Conservation (phyloP, 805 yeast species). For the Zygotorulaspora danielsina region DNA sequence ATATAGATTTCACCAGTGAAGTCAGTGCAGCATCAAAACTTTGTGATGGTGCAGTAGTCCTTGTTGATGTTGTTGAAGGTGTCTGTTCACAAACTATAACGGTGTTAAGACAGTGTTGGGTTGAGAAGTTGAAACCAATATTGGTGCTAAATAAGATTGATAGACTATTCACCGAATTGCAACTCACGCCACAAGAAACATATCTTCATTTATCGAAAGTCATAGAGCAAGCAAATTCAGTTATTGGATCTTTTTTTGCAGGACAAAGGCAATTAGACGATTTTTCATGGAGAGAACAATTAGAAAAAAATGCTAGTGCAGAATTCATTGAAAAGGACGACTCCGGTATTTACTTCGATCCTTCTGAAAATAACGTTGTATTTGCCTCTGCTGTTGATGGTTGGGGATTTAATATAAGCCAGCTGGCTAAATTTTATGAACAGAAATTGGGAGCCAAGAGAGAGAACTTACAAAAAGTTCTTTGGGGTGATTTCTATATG, state of each 20-base stretch:
- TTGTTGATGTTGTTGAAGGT: slow-evolving; percentile 97
- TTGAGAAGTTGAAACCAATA: slow-evolving; percentile 81
- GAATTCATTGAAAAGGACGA: slow-evolving; percentile 74
- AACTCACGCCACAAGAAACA: slow-evolving; percentile 79
- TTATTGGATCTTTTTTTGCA: slow-evolving; percentile 85
- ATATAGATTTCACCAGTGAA: slow-evolving; percentile 92
- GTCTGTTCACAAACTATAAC: slow-evolving; percentile 97
- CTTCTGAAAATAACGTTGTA: slow-evolving; percentile 81
- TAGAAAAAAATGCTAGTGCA: slow-evolving; percentile 43
- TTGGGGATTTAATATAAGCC: slow-evolving; percentile 93
- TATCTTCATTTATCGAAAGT: slow-evolving; percentile 71
- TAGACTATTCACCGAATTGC: slow-evolving; percentile 74
- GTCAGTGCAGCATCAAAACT: slow-evolving; percentile 93
- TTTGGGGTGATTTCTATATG: slow-evolving; percentile 92
- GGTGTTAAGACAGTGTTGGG: slow-evolving; percentile 93
- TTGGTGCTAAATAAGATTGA: slow-evolving; percentile 90
- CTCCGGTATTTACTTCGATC: slow-evolving; percentile 78
- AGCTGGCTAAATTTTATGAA: slow-evolving; percentile 82
- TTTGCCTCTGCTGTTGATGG: slow-evolving; percentile 93
- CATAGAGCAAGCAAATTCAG: slow-evolving; percentile 92
- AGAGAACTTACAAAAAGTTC: slow-evolving; percentile 70
- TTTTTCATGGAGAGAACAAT: slow-evolving; percentile 63
- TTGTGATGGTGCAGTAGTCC: slow-evolving; percentile 94
- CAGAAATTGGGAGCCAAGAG: slow-evolving; percentile 80
- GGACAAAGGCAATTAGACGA: slow-evolving; percentile 93